Evolutionary conservation across 2,329 filamentous ascomycete genomes (phyloP).

Genomic region (Trichoderma aggressivum): DNA sequence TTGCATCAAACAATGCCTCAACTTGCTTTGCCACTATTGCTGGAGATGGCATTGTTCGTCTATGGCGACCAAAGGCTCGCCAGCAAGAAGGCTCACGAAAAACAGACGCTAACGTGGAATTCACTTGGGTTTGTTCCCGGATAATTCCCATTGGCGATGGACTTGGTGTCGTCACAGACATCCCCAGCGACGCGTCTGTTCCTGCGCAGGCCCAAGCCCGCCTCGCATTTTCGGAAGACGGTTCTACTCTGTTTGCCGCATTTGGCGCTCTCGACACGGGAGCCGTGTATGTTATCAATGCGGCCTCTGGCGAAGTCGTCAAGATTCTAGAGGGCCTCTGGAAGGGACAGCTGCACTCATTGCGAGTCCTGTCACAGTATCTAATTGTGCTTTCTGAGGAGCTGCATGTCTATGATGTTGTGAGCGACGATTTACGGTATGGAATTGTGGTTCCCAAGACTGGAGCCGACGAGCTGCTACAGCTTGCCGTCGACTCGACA

Average conservation of each 20-base stretch:
- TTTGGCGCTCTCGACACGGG: slow-evolving; percentile 54
- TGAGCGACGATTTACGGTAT: slow-evolving; percentile 71
- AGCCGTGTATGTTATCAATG: slow-evolving; percentile 73
- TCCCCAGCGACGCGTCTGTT: slow-evolving; percentile 22
- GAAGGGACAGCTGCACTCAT: slow-evolving; percentile 60
- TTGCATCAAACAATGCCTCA: slow-evolving; percentile 66
- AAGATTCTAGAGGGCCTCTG: slow-evolving; percentile 66
- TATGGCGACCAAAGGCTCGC: slow-evolving; percentile 76
- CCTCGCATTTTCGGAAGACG: slow-evolving; percentile 78
- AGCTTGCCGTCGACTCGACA: slow-evolving; percentile 67
- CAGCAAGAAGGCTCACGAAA: slow-evolving; percentile 65
- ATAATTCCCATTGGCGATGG: slow-evolving; percentile 52
- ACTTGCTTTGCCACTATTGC: slow-evolving; percentile 82
- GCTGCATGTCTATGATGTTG: slow-evolving; percentile 78
- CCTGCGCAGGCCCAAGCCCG: slow-evolving; percentile 53
- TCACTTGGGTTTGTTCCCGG: slow-evolving; percentile 71
- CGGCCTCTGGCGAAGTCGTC: slow-evolving; percentile 62
- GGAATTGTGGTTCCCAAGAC: slow-evolving; percentile 54
- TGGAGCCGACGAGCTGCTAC: slow-evolving; percentile 47
- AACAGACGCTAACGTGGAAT: slow-evolving; percentile 47
- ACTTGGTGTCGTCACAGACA: slow-evolving; percentile 38
- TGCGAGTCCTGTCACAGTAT: slow-evolving; percentile 69
- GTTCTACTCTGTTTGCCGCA: slow-evolving; percentile 73
- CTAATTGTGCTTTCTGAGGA: slow-evolving; percentile 72
- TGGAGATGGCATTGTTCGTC: slow-evolving; percentile 69